Base-by-base conservation (phyloP, 805 yeast genomes). In the Candida qinlingensis region DNA sequence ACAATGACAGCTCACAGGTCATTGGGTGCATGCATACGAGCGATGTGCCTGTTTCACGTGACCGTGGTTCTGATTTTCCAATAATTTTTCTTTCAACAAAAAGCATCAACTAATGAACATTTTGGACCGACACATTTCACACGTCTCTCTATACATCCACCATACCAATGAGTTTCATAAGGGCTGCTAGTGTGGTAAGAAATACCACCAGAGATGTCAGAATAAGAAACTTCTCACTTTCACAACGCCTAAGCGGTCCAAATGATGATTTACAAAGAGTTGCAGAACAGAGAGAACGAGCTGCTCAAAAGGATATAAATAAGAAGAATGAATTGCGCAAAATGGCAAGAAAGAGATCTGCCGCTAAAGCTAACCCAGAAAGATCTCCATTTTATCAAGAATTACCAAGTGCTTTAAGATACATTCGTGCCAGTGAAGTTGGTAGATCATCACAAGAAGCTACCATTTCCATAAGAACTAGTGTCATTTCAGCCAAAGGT, bases 351-450 rank as follows among this genome's bases (percentile, higher is more conserved):
- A 63, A 65, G 46, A 67, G 68, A 57, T 60, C 64, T 2, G 59
- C 61, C 39, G 76, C 76, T n/a, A 69, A 68, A 50, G 54, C 56
- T 13, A 68, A 72, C 19, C 69, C 83, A 64, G 52, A 75, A 74
- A 50, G 68, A 55, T 63, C 67, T 54, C 91, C 91, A 2, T 70
- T 85, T 47, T 84, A 80, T 61, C 80, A 87, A 85, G 82, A 79
- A 44, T 73, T 89, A 7, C 79, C 86, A 6, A 66, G 70, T 31
- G 97, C 97, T 1, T 66, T 89, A 65, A 76, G 86, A 58, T 90
- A 82, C 61, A 63, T 92, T 48, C 75, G 97, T 54, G 96, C 98
- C 0, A 80, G 90, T 5, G 97, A 90, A 66, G 95, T 90, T 5
- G 98, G 99, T 5, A 80, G 86, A 61, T 80, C 92, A 3, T 70